Evolutionary conservation across 768 basidiomycete species (phyloP).

Genomic region (Macrolepiota dolichaula): DNA sequence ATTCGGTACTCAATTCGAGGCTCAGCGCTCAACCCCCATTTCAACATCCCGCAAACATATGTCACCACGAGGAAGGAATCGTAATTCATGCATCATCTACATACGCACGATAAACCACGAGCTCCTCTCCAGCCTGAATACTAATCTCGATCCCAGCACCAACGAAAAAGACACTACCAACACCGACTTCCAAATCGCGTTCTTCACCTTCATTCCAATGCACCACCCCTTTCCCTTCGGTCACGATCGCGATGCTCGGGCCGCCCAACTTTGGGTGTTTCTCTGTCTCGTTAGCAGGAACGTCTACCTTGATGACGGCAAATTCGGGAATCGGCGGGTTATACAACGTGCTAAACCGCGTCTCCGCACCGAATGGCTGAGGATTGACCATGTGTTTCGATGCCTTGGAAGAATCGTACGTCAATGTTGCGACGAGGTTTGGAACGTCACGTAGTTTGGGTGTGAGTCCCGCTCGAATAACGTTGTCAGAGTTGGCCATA

Average conservation of each 20-base stretch:
- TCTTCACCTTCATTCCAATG: slow-evolving; percentile 37
- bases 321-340: slow-evolving; percentile 95
- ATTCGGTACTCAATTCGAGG: neutral
- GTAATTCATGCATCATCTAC: slow-evolving; percentile 23
- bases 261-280: slow-evolving; percentile 66
- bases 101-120: slow-evolving; percentile 71
- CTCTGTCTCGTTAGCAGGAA: slow-evolving; percentile 45
- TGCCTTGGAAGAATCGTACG: slow-evolving; percentile 72
- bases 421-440: slow-evolving; percentile 84
- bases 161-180: slow-evolving; percentile 81
- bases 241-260: slow-evolving; percentile 82
- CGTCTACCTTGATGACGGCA: slow-evolving; percentile 66
- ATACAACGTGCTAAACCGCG: slow-evolving; percentile 51
- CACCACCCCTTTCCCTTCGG: slow-evolving; percentile 60
- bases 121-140: slow-evolving; percentile 37
- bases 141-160: slow-evolving; percentile 64
- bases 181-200: slow-evolving; percentile 34
- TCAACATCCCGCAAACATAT: neutral
- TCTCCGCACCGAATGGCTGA: slow-evolving; percentile 32
- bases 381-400: slow-evolving; percentile 71
- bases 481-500: slow-evolving; percentile 99
- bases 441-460: slow-evolving; percentile 94
- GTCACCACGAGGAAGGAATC: slow-evolving; percentile 8
- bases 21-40: neutral
- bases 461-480: slow-evolving; percentile 96